These are phyloP conservation scores for Vigna angularis DNA, from an alignment of 306 rosid species.

Conservation along the genomic window DNA sequence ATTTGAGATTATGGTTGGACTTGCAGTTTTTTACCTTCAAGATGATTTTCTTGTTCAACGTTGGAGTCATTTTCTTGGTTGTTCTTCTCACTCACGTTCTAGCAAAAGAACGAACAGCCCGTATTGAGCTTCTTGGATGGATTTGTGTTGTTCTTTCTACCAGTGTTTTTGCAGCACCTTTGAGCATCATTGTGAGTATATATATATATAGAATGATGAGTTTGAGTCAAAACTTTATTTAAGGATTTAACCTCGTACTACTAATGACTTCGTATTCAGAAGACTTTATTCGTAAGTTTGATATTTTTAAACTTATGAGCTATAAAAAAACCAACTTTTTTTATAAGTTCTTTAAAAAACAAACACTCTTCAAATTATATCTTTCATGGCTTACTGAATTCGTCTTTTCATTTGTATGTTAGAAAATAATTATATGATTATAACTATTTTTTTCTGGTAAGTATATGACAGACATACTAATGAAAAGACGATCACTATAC, in stretches of 20 bases:
- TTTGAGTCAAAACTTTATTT: background rate
- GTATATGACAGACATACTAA: no score
- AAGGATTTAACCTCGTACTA: background rate
- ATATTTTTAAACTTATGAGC: no score
- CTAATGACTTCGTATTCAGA: no score
- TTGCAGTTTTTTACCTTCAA: slow-evolving; percentile 74
- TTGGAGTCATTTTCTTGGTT: slow-evolving; percentile 73
- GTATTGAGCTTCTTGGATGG: slow-evolving; percentile 82
- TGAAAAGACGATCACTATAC: no score
- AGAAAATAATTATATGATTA: no score
- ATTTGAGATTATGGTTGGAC: slow-evolving; percentile 21
- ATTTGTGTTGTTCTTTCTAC: slow-evolving; percentile 80
- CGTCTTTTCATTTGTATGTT: no score
- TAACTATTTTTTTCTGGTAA: no score
- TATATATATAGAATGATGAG: background rate
- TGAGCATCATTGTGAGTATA: slow-evolving; percentile 73
- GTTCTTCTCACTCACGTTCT: slow-evolving; percentile 74
- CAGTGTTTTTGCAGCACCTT: slow-evolving; percentile 88
- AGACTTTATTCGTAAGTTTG: no score
- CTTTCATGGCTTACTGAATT: no score
- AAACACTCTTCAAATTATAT: no score
- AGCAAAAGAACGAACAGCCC: slow-evolving; percentile 57
- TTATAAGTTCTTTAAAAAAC: no score
- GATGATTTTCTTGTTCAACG: slow-evolving; percentile 66
- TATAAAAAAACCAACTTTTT: no score